phyloP scores from a whole-genome alignment of 352 stramenopile species.

The Phytophthora palmivora region DNA sequence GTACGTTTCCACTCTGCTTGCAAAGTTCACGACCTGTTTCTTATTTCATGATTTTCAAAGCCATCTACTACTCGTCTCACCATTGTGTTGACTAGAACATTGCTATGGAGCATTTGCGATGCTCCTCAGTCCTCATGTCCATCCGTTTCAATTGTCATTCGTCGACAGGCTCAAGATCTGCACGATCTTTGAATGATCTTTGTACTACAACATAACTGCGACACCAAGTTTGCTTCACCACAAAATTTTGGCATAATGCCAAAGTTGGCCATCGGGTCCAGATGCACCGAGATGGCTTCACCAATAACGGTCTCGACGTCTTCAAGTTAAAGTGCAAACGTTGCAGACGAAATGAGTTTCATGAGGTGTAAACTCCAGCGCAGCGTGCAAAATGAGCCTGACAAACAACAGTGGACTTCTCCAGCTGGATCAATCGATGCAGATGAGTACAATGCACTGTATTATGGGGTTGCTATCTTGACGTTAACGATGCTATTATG shows the following conservation, averaged over 20 bases:
- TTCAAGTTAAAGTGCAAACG: slow-evolving; percentile 1
- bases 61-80: neutral
- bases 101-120: too few relatives aligned
- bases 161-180: slow-evolving; percentile 15
- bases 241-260: too few relatives aligned
- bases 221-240: too few relatives aligned
- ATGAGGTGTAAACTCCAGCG: too few relatives aligned
- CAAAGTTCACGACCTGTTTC: slow-evolving; percentile 12
- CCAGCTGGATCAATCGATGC: too few relatives aligned
- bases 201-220: slow-evolving; percentile 4
- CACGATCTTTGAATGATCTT: slow-evolving; percentile 8
- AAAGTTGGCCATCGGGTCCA: neutral
- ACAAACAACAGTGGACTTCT: too few relatives aligned
- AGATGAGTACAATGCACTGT: too few relatives aligned
- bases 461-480: too few relatives aligned
- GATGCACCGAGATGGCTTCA: slow-evolving; percentile 8
- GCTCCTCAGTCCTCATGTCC: too few relatives aligned
- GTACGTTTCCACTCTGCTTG: neutral
- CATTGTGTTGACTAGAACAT: neutral
- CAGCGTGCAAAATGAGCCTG: too few relatives aligned
- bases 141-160: slow-evolving; percentile 10
- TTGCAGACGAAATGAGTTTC: neutral
- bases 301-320: neutral
- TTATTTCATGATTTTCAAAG: slow-evolving; percentile 20
- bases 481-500: too few relatives aligned